These are phyloP conservation scores for Leptographium galeiforme DNA, from an alignment of 2,329 filamentous ascomycete species.

Conservation along the genomic window DNA sequence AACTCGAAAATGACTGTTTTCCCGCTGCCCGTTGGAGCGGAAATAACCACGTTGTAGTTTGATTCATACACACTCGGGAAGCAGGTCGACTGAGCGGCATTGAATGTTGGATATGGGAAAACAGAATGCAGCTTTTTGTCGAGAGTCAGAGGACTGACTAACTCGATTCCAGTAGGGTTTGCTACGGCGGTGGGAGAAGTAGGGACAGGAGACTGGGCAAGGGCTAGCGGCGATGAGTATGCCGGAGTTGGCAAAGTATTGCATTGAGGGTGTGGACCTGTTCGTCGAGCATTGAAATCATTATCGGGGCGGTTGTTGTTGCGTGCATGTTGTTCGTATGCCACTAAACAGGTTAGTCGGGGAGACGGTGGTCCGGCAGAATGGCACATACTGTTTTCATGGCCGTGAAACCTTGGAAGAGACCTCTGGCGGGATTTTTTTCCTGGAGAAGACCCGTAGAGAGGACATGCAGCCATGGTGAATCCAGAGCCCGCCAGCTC, in stretches of 20 bases:
- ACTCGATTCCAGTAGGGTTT: not conserved
- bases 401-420: no score
- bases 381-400: no score
- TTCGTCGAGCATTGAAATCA: not conserved
- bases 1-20: constrained; percentile 75
- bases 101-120: constrained; percentile 65
- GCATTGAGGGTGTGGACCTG: no score
- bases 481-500: not conserved
- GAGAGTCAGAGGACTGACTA: constrained; percentile 38
- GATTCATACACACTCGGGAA: constrained; percentile 53
- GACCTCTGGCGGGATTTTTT: not conserved
- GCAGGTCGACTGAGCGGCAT: constrained; percentile 71
- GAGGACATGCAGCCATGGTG: not conserved
- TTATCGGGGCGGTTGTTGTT: not conserved
- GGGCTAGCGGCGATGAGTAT: not conserved
- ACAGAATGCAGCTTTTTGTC: constrained; percentile 50
- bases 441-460: not conserved
- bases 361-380: no score
- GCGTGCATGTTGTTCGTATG: no score
- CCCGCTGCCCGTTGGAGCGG: constrained; percentile 72
- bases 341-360: no score
- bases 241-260: not conserved
- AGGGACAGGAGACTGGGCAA: not conserved
- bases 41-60: constrained; percentile 64
- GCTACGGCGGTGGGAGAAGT: not conserved